phyloP scores from a whole-genome alignment of 2,329 filamentous ascomycete species.

The Hirsutella minnesotensis region DNA sequence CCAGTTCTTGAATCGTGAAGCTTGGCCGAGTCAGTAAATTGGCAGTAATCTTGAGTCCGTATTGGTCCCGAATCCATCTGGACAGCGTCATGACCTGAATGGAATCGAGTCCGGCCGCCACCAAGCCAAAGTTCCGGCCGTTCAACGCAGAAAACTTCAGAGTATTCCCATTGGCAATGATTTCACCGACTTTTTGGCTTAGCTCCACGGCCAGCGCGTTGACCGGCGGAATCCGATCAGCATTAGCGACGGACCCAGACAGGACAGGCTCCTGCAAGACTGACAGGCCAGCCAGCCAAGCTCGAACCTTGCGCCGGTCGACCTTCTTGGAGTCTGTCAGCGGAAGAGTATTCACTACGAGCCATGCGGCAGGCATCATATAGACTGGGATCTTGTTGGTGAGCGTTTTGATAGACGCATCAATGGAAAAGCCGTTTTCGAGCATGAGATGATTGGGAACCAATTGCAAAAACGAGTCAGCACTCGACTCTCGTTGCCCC shows the following conservation, averaged over 20 bases:
- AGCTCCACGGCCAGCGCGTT: neutral
- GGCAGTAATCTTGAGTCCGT: neutral
- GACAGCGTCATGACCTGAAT: conserved; percentile 2
- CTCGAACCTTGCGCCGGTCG: neutral
- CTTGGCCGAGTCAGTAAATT: neutral
- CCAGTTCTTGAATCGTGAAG: neutral
- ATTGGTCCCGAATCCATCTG: neutral
- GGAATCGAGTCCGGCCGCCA: conserved; percentile 1
- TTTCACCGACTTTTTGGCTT: neutral
- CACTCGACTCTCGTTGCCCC: too few relatives aligned
- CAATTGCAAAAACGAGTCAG: neutral
- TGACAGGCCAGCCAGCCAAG: neutral
- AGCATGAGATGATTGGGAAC: neutral
- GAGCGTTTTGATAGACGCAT: neutral
- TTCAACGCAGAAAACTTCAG: neutral
- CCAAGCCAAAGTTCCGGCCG: neutral
- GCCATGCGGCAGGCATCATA: neutral
- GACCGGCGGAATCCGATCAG: neutral
- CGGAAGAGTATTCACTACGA: neutral
- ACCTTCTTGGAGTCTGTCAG: conserved; percentile 1
- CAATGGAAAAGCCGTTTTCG: neutral
- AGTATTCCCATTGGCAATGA: neutral
- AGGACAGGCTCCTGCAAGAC: neutral
- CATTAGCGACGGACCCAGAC: too few relatives aligned
- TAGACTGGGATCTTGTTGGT: neutral